A percentile compares a stretch with the other conserved stretches of the same genome.
phyloP scores from a whole-genome alignment of 768 basidiomycete genomes.

The Rhodocollybia butyracea region DNA sequence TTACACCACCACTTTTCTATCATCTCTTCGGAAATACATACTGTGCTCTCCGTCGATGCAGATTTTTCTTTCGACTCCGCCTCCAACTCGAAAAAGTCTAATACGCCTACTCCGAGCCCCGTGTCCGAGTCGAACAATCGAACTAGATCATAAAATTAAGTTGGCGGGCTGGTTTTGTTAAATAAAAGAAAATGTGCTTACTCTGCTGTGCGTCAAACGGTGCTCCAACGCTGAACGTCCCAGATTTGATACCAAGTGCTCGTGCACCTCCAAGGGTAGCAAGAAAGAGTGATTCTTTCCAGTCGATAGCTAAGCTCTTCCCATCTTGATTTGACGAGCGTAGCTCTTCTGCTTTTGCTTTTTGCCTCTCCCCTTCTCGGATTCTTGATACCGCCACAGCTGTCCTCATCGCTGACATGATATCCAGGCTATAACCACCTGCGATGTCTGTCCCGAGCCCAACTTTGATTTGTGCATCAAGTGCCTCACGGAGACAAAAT shows the following conservation, averaged over 20 bases:
- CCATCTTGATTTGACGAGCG: conserved; percentile 1
- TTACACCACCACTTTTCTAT: conserved; percentile 92
- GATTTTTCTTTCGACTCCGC: background rate
- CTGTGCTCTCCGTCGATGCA: conserved; percentile 6
- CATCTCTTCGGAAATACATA: conserved; percentile 41
- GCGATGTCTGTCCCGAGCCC: conserved; percentile 87
- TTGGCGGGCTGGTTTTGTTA: conserved; percentile 1
- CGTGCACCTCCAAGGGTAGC: conserved; percentile 78
- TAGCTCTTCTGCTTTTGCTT: background rate
- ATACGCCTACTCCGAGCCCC: conserved; percentile 49
- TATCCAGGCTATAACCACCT: conserved; percentile 78
- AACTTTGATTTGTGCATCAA: conserved; percentile 58
- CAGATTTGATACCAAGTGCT: conserved; percentile 62
- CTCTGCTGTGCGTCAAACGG: conserved; percentile 77
- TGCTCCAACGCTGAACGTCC: conserved; percentile 55
- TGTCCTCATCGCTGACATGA: conserved; percentile 78
- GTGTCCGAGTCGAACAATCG: conserved; percentile 38
- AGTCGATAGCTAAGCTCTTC: conserved; percentile 54
- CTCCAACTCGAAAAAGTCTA: conserved; percentile 67
- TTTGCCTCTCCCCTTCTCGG: conserved; percentile 47
- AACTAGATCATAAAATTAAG: conserved; percentile 31
- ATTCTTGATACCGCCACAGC: conserved; percentile 71
- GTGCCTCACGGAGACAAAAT: conserved; percentile 69
- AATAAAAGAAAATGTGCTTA: conserved; percentile 36
- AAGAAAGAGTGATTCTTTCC: conserved; percentile 79